Conservation (phyloP, 108 stramenopile species). For the Cylindrotheca closterium region DNA sequence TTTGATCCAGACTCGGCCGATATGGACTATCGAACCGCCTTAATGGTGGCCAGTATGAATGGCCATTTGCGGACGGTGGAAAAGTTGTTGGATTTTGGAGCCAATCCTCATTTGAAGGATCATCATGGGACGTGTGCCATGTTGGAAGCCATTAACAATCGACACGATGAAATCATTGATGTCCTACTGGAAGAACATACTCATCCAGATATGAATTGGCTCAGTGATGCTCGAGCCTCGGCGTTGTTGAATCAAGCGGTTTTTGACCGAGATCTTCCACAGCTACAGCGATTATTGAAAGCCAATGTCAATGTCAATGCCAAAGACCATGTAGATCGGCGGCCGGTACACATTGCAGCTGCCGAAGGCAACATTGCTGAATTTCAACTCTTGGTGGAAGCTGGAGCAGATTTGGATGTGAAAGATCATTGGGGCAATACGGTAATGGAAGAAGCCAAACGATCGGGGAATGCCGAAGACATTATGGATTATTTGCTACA, state of each 20-base stretch:
- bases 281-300: constrained; percentile 38
- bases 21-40: constrained; percentile 61
- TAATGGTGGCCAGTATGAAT: constrained; percentile 72
- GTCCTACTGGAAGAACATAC: constrained; percentile 21
- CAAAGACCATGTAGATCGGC: constrained; percentile 48
- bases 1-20: constrained; percentile 66
- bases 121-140: constrained; percentile 60
- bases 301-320: constrained; percentile 52
- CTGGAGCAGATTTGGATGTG: constrained; percentile 40
- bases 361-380: constrained; percentile 40
- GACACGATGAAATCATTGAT: constrained; percentile 41
- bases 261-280: constrained; percentile 45
- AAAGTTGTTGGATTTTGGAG: constrained; percentile 42
- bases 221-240: constrained; percentile 38
- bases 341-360: constrained; percentile 54
- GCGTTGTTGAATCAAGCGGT: constrained; percentile 47
- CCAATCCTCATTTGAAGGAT: constrained; percentile 56
- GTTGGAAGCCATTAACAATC: constrained; percentile 54
- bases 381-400: constrained; percentile 36
- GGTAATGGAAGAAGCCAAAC: constrained; percentile 31
- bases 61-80: constrained; percentile 54
- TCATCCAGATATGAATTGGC: constrained; percentile 30
- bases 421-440: constrained; percentile 52
- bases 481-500: too few species aligned
- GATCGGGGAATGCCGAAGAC: background rate